Evolutionary conservation across 495 filamentous ascomycete species (phyloP).

Genomic region (Jackrogersella minutella): DNA sequence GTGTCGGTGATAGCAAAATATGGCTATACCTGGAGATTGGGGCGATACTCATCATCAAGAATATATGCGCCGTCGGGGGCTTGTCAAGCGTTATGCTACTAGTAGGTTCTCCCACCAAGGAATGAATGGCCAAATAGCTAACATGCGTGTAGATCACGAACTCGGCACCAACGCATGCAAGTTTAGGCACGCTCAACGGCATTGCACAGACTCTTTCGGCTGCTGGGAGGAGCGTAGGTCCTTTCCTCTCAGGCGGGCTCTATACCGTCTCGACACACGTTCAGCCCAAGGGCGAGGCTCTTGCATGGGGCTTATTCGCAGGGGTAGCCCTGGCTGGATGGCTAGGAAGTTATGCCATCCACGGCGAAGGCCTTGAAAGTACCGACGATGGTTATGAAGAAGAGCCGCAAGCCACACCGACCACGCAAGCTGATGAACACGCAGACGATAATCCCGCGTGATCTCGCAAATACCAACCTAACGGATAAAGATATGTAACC

Average conservation of each 20-base stretch:
- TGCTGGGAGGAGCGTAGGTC: slow-evolving; percentile 86
- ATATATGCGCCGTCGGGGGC: slow-evolving; percentile 85
- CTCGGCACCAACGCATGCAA: slow-evolving; percentile 83
- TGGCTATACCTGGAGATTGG: slow-evolving; percentile 81
- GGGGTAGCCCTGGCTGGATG: slow-evolving; percentile 80
- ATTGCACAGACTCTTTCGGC: slow-evolving; percentile 94
- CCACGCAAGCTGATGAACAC: slow-evolving; percentile 26
- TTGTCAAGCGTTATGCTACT: slow-evolving; percentile 88
- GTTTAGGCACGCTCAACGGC: slow-evolving; percentile 89
- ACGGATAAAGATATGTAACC: not conserved
- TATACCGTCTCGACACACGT: slow-evolving; percentile 77
- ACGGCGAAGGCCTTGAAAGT: slow-evolving; percentile 66
- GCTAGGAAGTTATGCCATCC: slow-evolving; percentile 75
- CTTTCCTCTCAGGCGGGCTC: slow-evolving; percentile 84
- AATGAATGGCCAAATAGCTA: not conserved
- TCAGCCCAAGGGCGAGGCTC: slow-evolving; percentile 79
- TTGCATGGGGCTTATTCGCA: slow-evolving; percentile 85
- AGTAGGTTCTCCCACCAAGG: slow-evolving; percentile 56
- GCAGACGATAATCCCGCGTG: slow-evolving; percentile 28
- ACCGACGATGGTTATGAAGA: slow-evolving; percentile 52
- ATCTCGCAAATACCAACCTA: slow-evolving; percentile 1
- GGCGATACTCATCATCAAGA: slow-evolving; percentile 82
- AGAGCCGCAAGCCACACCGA: slow-evolving; percentile 9
- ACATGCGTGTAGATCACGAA: slow-evolving; percentile 78
- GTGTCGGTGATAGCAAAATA: slow-evolving; percentile 62